Conservation (phyloP, 768 basidiomycete species). For the Naganishia antarctica region DNA sequence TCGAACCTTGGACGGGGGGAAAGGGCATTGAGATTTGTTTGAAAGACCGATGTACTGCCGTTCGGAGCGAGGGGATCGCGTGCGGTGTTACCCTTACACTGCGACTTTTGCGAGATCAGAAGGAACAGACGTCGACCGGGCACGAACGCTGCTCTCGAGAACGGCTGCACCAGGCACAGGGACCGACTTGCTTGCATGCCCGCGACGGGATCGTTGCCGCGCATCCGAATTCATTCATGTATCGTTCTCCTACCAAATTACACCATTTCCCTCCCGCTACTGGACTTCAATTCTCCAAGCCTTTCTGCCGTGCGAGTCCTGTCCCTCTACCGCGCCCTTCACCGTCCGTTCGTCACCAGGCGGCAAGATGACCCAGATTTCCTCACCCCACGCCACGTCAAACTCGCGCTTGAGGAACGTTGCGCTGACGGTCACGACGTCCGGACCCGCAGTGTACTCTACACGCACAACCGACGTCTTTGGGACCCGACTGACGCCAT, state of each 20-base stretch:
- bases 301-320: conserved; percentile 30
- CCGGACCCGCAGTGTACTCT: conserved; percentile 30
- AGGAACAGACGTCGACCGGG: too few relatives aligned
- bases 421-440: conserved; percentile 34
- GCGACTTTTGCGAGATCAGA: too few relatives aligned
- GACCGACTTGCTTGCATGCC: too few relatives aligned
- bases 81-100: too few relatives aligned
- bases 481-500: conserved; percentile 41
- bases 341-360: conserved; percentile 38
- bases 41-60: too few relatives aligned
- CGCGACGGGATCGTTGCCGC: too few relatives aligned
- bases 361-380: conserved; percentile 39
- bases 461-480: conserved; percentile 36
- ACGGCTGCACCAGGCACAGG: too few relatives aligned
- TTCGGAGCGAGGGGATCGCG: too few relatives aligned
- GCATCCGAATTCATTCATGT: background rate
- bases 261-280: background rate
- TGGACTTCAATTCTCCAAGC: conserved; percentile 24
- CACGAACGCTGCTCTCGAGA: too few relatives aligned
- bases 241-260: background rate
- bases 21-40: too few relatives aligned
- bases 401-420: conserved; percentile 37
- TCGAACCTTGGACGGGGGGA: too few relatives aligned
- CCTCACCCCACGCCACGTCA: conserved; percentile 39
- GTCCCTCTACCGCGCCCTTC: conserved; percentile 30